A percentile compares a stretch with the other conserved stretches of the same genome.
phyloP scores from a whole-genome alignment of 306 rosid species.

The Prinsepia uniflora region DNA sequence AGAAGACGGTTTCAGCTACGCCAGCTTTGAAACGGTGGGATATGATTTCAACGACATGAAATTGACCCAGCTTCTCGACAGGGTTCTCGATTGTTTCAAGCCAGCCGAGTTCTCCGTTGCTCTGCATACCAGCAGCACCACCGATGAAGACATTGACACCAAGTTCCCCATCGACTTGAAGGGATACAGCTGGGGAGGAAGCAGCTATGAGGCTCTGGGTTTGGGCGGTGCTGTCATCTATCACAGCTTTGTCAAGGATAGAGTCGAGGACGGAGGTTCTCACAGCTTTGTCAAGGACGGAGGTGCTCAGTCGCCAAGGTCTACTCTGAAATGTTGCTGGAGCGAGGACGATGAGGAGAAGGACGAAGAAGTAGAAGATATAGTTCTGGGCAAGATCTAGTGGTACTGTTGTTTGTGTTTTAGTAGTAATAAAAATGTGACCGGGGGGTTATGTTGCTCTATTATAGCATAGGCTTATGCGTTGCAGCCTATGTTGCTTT shows the following conservation, averaged over 20 bases:
- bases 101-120: constrained; percentile 84
- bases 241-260: constrained; percentile 36
- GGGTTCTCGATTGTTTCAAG: constrained; percentile 72
- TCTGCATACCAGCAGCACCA: constrained; percentile 41
- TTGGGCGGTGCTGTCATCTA: constrained; percentile 50
- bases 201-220: constrained; percentile 51
- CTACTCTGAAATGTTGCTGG: constrained; percentile 74
- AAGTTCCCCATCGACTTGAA: constrained; percentile 44
- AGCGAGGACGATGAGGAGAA: constrained; percentile 63
- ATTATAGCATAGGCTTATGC: not conserved
- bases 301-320: constrained; percentile 65
- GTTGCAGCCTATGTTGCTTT: not conserved
- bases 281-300: constrained; percentile 35
- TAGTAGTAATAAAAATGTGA: constrained; percentile 1
- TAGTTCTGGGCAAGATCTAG: constrained; percentile 18
- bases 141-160: constrained; percentile 25
- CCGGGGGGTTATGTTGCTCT: constrained; percentile 33
- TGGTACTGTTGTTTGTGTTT: not conserved
- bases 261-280: constrained; percentile 18
- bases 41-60: constrained; percentile 44
- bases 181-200: constrained; percentile 52
- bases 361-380: constrained; percentile 52
- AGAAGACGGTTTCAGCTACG: constrained; percentile 94
- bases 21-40: constrained; percentile 88
- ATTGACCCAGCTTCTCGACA: constrained; percentile 49